Evolutionary conservation across 345 rosid genomes (phyloP), one percentile per base, ranked within the genome.

Genomic region (Moricandia arvensis): DNA sequence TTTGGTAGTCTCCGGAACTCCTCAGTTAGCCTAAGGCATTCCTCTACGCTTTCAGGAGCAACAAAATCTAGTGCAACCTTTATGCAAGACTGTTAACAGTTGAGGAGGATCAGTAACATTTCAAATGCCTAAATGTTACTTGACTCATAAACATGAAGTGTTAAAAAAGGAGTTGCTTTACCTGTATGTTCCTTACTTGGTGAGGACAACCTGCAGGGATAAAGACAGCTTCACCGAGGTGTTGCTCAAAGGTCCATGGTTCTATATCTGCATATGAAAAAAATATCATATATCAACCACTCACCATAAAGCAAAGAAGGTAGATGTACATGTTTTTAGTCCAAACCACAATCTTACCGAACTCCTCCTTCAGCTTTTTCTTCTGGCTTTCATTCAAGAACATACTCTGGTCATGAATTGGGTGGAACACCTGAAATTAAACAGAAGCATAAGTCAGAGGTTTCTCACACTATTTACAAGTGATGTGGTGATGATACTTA

Each of bases 391-490:
- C 58, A 63, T 73, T 83, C 81, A 93, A 78, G 82, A 81, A 91
- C 72, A 91, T 66, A 30, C 85, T 78, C 81, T 91, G 92, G 84
- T 93, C 98, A 67, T 86, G 96, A 34, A 91, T 85, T 4, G 96
- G 90, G 76, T 89, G 89, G 31, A 63, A 29, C 51, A 93, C 91
- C 93, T 92, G 60, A 70, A 54, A 43, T 16, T 11, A 65, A 66
- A 87, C 16, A 83, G n/a, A 88, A 74, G 80, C 69, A 51, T 84
- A 77, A 60, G 5, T 66, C 38, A 18, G 41, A 29, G 57, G 1
- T 58, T 26, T 51, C 43, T 35, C 43, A 27, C 16, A 61, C n/a
- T 17, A 43, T 33, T 63, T 60, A 54, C 43, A 64, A 63, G 66
- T 10, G 71, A 21, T 66, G 55, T 70, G 29, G 12, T 15, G 66